Base-by-base conservation (phyloP, 2,329 filamentous ascomycete genomes). In the Akanthomyces dipterigenus region DNA sequence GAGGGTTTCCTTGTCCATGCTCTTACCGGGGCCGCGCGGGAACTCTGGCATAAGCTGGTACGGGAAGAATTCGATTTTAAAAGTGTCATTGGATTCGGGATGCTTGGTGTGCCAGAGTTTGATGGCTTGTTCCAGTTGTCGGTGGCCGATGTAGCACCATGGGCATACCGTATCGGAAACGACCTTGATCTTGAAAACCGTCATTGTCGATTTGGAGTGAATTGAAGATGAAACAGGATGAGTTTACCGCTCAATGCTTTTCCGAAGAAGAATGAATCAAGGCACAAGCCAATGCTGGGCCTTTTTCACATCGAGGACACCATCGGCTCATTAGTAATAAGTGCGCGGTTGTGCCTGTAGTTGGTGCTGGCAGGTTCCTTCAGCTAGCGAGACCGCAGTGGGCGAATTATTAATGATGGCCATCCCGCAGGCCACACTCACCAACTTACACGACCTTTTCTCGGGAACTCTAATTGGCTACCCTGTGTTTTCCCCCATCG, bases 11-110 rank as follows among this genome's bases (percentile, higher is more conserved):
- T 79, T 79, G 50, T 74, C 68, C 50, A 70, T 72, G 65, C 71
- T 73, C 3, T 66, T 67, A 0, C 61, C 65, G 1, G 72, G 69
- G 1, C 72, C 72, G 3, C 65, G 63, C 5, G 72, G 70, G 42
- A 70, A 67, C 7, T 71, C 65, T 0, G 77, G 77, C 48, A 70
- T 70, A 1, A 82, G 74, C 63, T 81, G 74, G 60, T 76, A 80
- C 0, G 80, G 80, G 8, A 73, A 74, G 66, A 78, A 82, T 26
- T 71, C 73, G 53, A 82, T 68, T 46, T 76, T 70, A 63, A 83
- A 82, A 36, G 82, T 91, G 76, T 96, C 90, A 9, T 71, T 69
- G 45, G 73, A 75, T 14, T 75, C 68, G 1, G 79, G 77, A 63
- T 80, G 69, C 24, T 67, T 69, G 12, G 71, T 64, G 58, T 69